Base-by-base conservation (phyloP, 768 basidiomycete genomes). In the Termitomyces bulborhizus region DNA sequence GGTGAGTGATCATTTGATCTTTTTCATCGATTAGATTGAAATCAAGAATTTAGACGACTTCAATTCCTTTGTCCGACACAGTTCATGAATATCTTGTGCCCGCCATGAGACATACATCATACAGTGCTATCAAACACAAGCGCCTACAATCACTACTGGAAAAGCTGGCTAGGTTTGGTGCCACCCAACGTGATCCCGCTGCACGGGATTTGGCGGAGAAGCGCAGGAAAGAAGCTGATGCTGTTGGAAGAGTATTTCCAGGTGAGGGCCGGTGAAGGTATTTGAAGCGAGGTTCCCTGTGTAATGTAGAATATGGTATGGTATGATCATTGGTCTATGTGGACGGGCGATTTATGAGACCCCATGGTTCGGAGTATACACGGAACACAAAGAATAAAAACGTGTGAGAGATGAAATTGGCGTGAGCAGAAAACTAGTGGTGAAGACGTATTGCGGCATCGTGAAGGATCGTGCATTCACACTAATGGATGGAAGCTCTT, bases 1-100 rank as follows among this genome's bases (percentile, higher is more conserved):
- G 60, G 94, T 93, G 69, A 66, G 84, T 18, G n/a, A 48, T 47
- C 24, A 27, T 55, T 55, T 45, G 50, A 27, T 58, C 21, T 32
- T 27, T 21, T 39, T 67, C 36, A 63, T 46, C 54, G 26, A 53
- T 32, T 48, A 42, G 24, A 53, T 29, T 48, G 42, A 32, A 24
- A 41, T 26, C 61, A 12, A 8, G 29, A 47, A 24, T 46, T 5
- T 18, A 90, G 88, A 88, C 84, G 57, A 77, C 80, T 37, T 82
- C 88, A 41, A 83, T 97, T 53, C 81, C 87, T 13, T 72, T 93
- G 55, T 73, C 81, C 34, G 83, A 92, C 62, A 78, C 80, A 1
- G 84, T 96, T 18, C 83, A 86, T 56, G 86, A 91, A 61, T 98
- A 85, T 70, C 77, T 96, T 29, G 79, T 88, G 21, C 83, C 91